Evolutionary conservation across 2,329 filamentous ascomycete genomes (phyloP), one percentile per base, ranked within the genome.

Genomic region (Coniochaeta pulveracea): DNA sequence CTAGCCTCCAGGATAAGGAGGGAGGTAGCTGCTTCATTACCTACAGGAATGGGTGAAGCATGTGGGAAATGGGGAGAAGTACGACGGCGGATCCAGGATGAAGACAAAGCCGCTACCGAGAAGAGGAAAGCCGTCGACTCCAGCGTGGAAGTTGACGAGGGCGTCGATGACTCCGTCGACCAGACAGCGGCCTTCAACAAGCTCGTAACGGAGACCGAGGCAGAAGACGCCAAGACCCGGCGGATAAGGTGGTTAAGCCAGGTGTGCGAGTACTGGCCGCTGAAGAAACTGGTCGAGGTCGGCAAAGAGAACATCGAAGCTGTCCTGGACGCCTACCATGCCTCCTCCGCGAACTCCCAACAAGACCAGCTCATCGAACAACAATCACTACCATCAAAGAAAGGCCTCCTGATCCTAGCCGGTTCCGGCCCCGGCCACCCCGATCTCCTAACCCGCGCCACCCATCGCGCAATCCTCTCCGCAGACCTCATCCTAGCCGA

Each of bases 211-310:
- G 78, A 84, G 29, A 75, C 78, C 27, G 85, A 91, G 47, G 60
- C 72, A 1, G 79, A 82, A 38, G 79, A 79, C 3, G 73, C 76
- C 11, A 85, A 85, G 51, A 86, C 73, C 15, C 69, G 89, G 38
- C 72, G 91, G 33, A 88, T 93, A 66, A 74, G 91, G 37, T 98
- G 91, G 91, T 66, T 98, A 2, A 76, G 82, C 14, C 91, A 98
- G 53, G 85, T 98, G 34, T 98, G 91, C 66, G 91, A 98, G 62
- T 98, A 98, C 59, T 98, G 91, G 91, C 88, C 91, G 2, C 66
- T 98, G 17, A 78, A 77, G 41, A 75, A 83, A 12, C 70, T 98
- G 2, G 85, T 86, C 6, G 67, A 70, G 25, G 80, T 96, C 41
- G 80, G 72, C 4, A 85, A 94, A 47, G 69, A 70, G 7, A 88